Base-by-base conservation (phyloP, 2,329 filamentous ascomycete genomes). In the Xylaria sp. region DNA sequence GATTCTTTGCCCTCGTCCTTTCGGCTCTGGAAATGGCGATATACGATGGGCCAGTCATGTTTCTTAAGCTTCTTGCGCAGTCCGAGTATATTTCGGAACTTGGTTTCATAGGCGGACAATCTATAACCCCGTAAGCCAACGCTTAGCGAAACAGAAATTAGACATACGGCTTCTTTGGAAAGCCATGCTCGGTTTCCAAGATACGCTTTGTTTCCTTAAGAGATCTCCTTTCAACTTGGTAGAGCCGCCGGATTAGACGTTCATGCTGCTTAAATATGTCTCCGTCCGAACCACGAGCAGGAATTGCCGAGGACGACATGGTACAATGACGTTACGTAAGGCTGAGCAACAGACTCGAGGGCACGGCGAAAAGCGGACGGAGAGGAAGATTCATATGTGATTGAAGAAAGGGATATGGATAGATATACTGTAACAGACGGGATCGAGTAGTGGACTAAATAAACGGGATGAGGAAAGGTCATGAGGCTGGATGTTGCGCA, bases 41-140 rank as follows among this genome's bases (percentile, higher is more conserved):
- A 54, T n/a, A 60, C 48, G 3, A 40, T 50, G 2, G 38, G 13
- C 59, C 56, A 60, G 39, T 63, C 59, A 1, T 17, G 16, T 34
- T 46, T 57, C 49, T 60, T 60, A 19, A 62, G 52, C 41, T 63
- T 65, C 40, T 62, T 62, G 5, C 54, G 57, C 9, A 63, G 17
- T 4, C 46, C 8, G n/a, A 63, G 41, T 20, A 42, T 49, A 20
- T 59, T 54, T 21, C 60, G 53, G 19, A 63, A 42, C 41, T 56
- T 62, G 7, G 56, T 53, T 37, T 62, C 57, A 19, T 62, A 62
- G 2, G 48, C 59, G 7, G 55, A 57, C 13, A 56, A 49, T 4
- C 59, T 63, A 19, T 39, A 37, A 9, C 18, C 29, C 24, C 42
- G 34, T 24, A 16, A 34, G 11, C 9, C 39, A 19, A 26, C 43